A percentile compares a stretch with the other conserved stretches of the same genome.
phyloP scores from a whole-genome alignment of 768 basidiomycete species.

The Macrolepiota fuliginosa region DNA sequence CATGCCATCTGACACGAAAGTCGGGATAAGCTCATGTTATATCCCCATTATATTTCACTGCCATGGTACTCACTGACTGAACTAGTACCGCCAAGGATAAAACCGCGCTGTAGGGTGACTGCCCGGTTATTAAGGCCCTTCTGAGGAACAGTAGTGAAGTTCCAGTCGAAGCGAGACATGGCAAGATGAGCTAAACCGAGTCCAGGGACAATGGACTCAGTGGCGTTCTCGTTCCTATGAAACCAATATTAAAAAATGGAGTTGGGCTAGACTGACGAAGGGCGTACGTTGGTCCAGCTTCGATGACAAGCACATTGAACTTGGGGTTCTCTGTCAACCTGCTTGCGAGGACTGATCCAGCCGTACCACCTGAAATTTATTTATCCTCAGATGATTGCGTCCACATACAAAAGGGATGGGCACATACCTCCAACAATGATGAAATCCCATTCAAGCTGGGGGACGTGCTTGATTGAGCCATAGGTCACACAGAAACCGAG shows the following conservation, averaged over 20 bases:
- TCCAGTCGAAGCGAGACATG: constrained; percentile 23
- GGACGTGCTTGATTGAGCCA: neutral
- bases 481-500: constrained; percentile 7
- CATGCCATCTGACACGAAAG: constrained; percentile 19
- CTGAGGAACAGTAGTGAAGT: constrained; percentile 29
- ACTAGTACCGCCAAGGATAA: constrained; percentile 30
- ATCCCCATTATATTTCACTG: neutral
- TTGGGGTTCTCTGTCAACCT: too few species aligned
- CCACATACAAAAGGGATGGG: constrained; percentile 10
- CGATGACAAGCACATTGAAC: constrained; percentile 12
- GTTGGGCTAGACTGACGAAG: neutral
- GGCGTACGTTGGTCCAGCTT: constrained; percentile 16
- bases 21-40: constrained; percentile 8
- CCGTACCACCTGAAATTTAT: constrained; percentile 20
- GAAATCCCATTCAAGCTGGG: constrained; percentile 12
- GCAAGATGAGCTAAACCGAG: neutral
- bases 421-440: constrained; percentile 16
- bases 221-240: neutral
- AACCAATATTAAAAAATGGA: neutral
- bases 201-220: constrained; percentile 18
- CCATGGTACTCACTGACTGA: constrained; percentile 27
- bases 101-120: constrained; percentile 25
- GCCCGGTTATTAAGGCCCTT: constrained; percentile 21
- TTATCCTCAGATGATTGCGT: neutral
- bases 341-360: too few species aligned